A percentile compares a stretch with the other conserved stretches of the same genome.
These are phyloP conservation scores for Ganoderma leucocontextum DNA, from an alignment of 1,284 basidiomycete species.

Conservation along the genomic window DNA sequence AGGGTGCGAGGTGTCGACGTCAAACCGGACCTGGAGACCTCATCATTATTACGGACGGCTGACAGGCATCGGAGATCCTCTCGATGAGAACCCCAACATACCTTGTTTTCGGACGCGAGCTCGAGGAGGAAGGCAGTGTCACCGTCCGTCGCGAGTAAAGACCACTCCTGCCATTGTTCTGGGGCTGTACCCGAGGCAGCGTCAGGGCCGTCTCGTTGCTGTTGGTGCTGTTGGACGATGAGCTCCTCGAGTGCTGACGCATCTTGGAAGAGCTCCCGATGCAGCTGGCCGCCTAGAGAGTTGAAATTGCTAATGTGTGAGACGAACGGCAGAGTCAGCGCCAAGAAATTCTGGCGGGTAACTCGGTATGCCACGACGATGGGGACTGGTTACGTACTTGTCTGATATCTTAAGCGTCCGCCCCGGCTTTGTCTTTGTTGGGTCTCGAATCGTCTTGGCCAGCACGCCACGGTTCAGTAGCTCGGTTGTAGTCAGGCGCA, in stretches of 20 bases:
- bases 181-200: constrained; percentile 44
- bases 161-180: constrained; percentile 73
- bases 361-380: constrained; percentile 16
- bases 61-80: neutral
- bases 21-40: constrained; percentile 64
- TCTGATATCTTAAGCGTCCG: constrained; percentile 80
- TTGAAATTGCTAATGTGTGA: constrained; percentile 63
- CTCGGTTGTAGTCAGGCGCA: constrained; percentile 62
- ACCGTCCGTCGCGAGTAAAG: constrained; percentile 75
- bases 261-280: constrained; percentile 72
- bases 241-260: constrained; percentile 70
- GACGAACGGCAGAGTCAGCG: neutral
- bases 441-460: constrained; percentile 71
- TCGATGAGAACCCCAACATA: constrained; percentile 35
- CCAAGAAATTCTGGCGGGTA: constrained; percentile 9
- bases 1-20: constrained; percentile 69
- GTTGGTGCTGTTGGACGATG: constrained; percentile 30
- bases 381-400: constrained; percentile 45
- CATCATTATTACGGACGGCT: neutral
- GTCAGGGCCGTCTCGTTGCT: neutral
- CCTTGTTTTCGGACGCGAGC: constrained; percentile 75
- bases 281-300: constrained; percentile 69
- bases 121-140: constrained; percentile 77
- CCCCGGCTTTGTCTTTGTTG: constrained; percentile 67
- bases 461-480: constrained; percentile 69